Evolutionary conservation across 768 basidiomycete genomes (phyloP).

Genomic region (Calocera cornea): DNA sequence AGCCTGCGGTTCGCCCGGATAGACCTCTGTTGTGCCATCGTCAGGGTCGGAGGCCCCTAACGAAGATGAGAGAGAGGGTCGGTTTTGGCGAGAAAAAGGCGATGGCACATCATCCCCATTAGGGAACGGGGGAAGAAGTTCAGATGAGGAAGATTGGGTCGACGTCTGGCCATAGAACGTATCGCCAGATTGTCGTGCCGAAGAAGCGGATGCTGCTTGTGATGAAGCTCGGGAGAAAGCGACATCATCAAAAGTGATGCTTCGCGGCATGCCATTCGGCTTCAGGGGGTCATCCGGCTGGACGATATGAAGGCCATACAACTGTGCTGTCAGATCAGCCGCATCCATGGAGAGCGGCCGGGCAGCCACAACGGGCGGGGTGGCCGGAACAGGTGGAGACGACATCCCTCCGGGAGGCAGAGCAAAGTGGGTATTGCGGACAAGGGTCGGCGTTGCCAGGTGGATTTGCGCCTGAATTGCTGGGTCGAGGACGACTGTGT

Average conservation of each 20-base stretch:
- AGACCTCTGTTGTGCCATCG: not conserved
- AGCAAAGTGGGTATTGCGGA: not conserved
- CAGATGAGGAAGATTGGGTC: not conserved
- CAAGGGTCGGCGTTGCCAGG: not conserved
- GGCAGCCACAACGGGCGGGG: not conserved
- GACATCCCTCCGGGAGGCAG: not conserved
- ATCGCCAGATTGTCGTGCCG: not conserved
- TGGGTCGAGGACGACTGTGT: not conserved
- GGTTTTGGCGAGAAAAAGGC: not conserved
- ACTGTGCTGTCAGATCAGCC: not conserved
- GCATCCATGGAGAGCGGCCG: not conserved
- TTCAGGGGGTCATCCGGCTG: not conserved
- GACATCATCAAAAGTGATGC: not conserved
- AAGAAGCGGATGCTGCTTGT: not conserved
- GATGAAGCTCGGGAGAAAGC: not conserved
- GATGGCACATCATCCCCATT: not conserved
- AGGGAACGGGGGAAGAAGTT: not conserved
- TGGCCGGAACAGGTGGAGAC: not conserved
- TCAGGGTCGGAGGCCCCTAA: not conserved
- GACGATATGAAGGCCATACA: not conserved
- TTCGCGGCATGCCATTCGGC: not conserved
- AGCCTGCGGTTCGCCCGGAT: not conserved
- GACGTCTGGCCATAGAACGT: not conserved
- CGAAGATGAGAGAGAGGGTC: not conserved
- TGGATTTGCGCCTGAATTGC: not conserved